Percentiles rank a stretch among this genome's conserved stretches.
phyloP scores from a whole-genome alignment of 2,329 filamentous ascomycete species.

The Mycosphaerella sp. region DNA sequence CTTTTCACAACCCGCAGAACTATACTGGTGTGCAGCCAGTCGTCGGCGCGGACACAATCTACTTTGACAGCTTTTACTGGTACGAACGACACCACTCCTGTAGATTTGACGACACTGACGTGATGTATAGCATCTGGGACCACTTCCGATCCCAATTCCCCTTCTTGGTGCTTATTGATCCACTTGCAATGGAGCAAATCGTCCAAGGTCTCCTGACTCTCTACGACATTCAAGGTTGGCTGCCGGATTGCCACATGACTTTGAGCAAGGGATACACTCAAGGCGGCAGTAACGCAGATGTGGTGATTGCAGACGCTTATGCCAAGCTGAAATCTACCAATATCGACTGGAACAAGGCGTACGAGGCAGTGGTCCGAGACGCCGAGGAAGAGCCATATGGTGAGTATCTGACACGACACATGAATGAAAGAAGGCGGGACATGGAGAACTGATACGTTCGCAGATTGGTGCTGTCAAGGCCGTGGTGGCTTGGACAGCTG shows the following conservation, averaged over 20 bases:
- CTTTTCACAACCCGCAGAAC: slow-evolving; percentile 42
- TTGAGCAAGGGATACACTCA: slow-evolving; percentile 60
- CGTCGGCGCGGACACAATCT: slow-evolving; percentile 17
- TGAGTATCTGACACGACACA: not conserved
- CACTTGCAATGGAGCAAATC: slow-evolving; percentile 56
- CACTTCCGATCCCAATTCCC: slow-evolving; percentile 59
- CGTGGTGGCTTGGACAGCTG: slow-evolving; percentile 64
- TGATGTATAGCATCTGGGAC: slow-evolving; percentile 54
- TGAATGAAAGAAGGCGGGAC: too few relatives aligned
- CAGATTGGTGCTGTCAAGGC: slow-evolving; percentile 55
- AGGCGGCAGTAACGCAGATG: slow-evolving; percentile 64
- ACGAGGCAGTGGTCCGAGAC: slow-evolving; percentile 58
- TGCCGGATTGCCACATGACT: slow-evolving; percentile 67
- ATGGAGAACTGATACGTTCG: slow-evolving; percentile 1
- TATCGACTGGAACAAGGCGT: slow-evolving; percentile 59
- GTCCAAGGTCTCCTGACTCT: slow-evolving; percentile 63
- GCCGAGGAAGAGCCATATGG: slow-evolving; percentile 48
- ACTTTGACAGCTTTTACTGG: slow-evolving; percentile 29
- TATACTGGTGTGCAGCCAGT: slow-evolving; percentile 42
- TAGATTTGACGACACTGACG: not conserved
- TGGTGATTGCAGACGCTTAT: slow-evolving; percentile 65
- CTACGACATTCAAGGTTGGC: slow-evolving; percentile 61
- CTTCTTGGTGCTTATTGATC: slow-evolving; percentile 59
- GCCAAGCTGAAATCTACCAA: slow-evolving; percentile 59
- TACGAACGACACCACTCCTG: not conserved